Evolutionary conservation across 1,139 yeast species (phyloP).

Genomic region (Protomyces inundatus): DNA sequence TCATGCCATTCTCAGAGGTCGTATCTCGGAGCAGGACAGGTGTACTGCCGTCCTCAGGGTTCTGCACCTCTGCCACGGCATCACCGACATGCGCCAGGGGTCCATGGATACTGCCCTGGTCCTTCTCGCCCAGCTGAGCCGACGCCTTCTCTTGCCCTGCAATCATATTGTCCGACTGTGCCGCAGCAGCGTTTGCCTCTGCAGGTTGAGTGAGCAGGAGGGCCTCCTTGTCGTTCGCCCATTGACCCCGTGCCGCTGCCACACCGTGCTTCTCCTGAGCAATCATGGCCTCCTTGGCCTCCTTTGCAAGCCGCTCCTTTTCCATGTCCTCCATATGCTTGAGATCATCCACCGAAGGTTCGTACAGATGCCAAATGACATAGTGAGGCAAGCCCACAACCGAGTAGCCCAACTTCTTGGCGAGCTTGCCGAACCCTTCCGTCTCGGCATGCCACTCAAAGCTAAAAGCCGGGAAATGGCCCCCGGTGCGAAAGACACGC

Average conservation of each 20-base stretch:
- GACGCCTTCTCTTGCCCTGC: neutral
- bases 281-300: constrained; percentile 29
- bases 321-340: constrained; percentile 50
- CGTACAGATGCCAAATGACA: constrained; percentile 89
- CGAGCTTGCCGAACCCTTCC: constrained; percentile 84
- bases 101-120: constrained; percentile 13
- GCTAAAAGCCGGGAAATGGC: constrained; percentile 85
- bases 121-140: neutral
- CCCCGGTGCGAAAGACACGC: constrained; percentile 69
- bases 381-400: constrained; percentile 85
- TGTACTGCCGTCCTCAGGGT: neutral
- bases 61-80: constrained; percentile 6
- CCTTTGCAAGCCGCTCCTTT: constrained; percentile 42
- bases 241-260: constrained; percentile 13
- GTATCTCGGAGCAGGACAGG: neutral
- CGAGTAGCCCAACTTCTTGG: constrained; percentile 71
- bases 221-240: constrained; percentile 20
- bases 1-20: neutral
- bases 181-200: neutral
- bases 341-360: constrained; percentile 77
- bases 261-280: constrained; percentile 40
- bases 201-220: neutral
- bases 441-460: constrained; percentile 90
- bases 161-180: neutral
- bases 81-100: constrained; percentile 24